A percentile compares a stretch with the other conserved stretches of the same genome.
phyloP scores from a whole-genome alignment of 2,329 filamentous ascomycete genomes.

The Paraconiothyrium sp. region DNA sequence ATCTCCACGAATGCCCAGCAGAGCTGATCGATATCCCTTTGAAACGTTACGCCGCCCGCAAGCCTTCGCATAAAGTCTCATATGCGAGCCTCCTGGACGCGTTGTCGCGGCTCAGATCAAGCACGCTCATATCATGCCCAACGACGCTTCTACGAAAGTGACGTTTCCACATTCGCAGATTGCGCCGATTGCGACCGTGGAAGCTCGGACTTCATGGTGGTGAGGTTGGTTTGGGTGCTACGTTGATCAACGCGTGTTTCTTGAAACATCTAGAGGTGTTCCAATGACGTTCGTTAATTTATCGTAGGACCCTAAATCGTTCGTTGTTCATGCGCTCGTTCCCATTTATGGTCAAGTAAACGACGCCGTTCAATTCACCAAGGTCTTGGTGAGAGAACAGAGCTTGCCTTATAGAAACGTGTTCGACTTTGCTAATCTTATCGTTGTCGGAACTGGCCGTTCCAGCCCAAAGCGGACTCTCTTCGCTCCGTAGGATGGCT shows the following conservation, averaged over 20 bases:
- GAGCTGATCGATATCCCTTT: not conserved
- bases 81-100: slow-evolving; percentile 7
- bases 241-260: not conserved
- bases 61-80: slow-evolving; percentile 12
- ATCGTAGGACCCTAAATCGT: not conserved
- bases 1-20: not conserved
- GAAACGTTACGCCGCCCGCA: slow-evolving; percentile 1
- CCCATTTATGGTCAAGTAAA: not conserved
- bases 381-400: not conserved
- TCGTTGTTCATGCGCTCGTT: slow-evolving; percentile 3
- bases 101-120: not conserved
- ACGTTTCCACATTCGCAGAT: slow-evolving; percentile 3
- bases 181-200: not conserved
- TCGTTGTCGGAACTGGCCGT: not conserved
- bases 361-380: not conserved
- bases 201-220: slow-evolving; percentile 6
- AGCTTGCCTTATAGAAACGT: not conserved
- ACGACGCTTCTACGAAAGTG: not conserved
- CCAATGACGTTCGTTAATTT: slow-evolving; percentile 11
- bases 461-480: not conserved
- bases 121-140: not conserved
- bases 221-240: slow-evolving; percentile 2
- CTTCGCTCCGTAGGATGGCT: too few relatives aligned
- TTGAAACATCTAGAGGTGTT: slow-evolving; percentile 10
- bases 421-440: not conserved